Evolutionary conservation across 1,139 yeast genomes (phyloP), one percentile per base, ranked within the genome.

Genomic region (Blastobotrys apis): DNA sequence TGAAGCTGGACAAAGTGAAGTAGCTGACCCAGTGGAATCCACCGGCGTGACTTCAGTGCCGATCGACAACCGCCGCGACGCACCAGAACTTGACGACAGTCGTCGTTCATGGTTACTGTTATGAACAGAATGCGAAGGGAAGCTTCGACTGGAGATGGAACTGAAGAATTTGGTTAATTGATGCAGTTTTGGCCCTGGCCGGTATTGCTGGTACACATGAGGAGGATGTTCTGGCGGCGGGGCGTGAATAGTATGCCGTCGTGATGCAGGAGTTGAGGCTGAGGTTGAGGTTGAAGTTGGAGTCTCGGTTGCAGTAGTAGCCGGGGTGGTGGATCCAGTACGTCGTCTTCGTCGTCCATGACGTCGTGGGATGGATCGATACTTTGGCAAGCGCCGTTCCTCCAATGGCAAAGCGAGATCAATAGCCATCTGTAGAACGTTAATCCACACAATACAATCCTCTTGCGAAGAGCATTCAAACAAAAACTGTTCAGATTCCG

Each of bases 401-500:
- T 69, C 73, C 12, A 69, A 50, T 1, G 73, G 72, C 33, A 68
- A 55, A 1, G 73, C 62, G 27, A 69, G 51, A 41, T 66, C 70
- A 26, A 66, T 65, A 13, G 68, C 73, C 48, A 61, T 65, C 44
- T 66, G 70, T 26, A 69, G 45, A 21, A 64, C 64, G 33, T 63
- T 58, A 53, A 81, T 71, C 92, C 92, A 84, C 37, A 77, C 80
- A 39, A 84, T 73, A 62, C 81, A 71, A 25, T 75, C 78, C 50
- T 72, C 72, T 6, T 75, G 71, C 26, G 67, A 64, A 1, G 68
- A 60, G 53, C 81, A 80, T 40, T 73, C 73, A 8, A 84, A 53
- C 44, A 84, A 62, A 43, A 81, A 68, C 61, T 84, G 94, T 60
- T 81, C 85, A 38, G 76, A 75, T 61, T 84, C 92, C 12, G 78